Base-by-base conservation (phyloP, 495 filamentous ascomycete genomes). In the Hypomontagnella monticulosa region DNA sequence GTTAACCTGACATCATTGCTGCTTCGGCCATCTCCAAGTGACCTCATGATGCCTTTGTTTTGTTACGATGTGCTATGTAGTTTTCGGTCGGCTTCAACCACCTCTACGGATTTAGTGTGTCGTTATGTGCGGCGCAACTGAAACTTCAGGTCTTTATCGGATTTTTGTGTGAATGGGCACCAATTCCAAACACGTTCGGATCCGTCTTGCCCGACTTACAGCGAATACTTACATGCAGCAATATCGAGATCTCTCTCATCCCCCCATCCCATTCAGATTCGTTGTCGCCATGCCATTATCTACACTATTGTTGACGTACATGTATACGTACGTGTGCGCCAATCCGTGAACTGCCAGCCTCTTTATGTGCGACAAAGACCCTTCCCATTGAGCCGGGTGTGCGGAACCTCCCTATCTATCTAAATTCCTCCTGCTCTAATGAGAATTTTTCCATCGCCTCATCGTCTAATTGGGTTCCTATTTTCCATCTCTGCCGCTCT, bases 21-120 rank as follows among this genome's bases (percentile, higher is more conserved):
- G 33, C 37, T 47, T 58, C 47, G 47, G 40, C 33, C 47, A 33
- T 52, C 46, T 61, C 60, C 60, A 69, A 69, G 66, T 69, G 66
- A 69, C 66, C 66, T 69, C 66, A 69, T 69, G 66, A 47, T 60
- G 46, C 60, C 50, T 63, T 42, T 63, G 12, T 44, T 30, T 52
- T 40, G 14, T 9, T 49, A n/a, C n/a, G n/a, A n/a, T n/a, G n/a
- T n/a, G n/a, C n/a, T n/a, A n/a, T n/a, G n/a, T n/a, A 20, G 20
- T 16, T 16, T 16, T 56, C 42, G 34, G 43, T 63, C 52, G n/a
- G 15, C 44, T 14, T 55, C 49, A 42, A 48, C 44, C 33, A 54
- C 15, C 34, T 40, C 23, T 27, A 27, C 23, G 23, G 23, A 27
- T 2, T 27, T 27, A 27, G 23, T 27, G 23, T 27, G 23, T 27